Percentiles rank a stretch among this genome's conserved stretches.
Evolutionary conservation across 768 basidiomycete genomes (phyloP).

Genomic region (Wakefieldia striispora): DNA sequence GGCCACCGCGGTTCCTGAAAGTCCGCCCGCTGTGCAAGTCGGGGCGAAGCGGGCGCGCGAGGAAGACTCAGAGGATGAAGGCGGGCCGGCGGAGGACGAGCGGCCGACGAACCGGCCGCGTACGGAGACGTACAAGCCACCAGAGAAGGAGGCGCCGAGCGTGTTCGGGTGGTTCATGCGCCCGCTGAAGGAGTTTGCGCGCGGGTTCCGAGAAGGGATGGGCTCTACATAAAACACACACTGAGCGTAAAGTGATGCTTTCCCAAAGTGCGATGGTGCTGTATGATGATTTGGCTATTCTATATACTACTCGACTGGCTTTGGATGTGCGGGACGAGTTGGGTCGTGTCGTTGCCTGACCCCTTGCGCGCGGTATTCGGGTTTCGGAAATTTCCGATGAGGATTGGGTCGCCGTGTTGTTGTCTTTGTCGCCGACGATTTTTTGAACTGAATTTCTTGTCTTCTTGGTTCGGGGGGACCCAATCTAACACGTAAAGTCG

Average conservation of each 20-base stretch:
- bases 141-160: constrained; percentile 45
- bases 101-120: constrained; percentile 53
- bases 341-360: constrained; percentile 8
- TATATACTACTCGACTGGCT: constrained; percentile 3
- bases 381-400: constrained; percentile 30
- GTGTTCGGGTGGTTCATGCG: constrained; percentile 58
- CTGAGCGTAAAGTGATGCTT: not conserved
- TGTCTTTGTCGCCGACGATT: constrained; percentile 18
- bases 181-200: constrained; percentile 62
- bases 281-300: constrained; percentile 10
- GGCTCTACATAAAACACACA: constrained; percentile 18
- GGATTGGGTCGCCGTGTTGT: constrained; percentile 6
- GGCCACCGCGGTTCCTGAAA: constrained; percentile 36
- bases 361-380: constrained; percentile 20
- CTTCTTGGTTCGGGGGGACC: constrained; percentile 13
- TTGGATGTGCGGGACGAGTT: too few relatives aligned
- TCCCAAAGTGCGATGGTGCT: constrained; percentile 1
- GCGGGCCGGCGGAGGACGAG: constrained; percentile 36
- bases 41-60: constrained; percentile 53
- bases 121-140: constrained; percentile 43
- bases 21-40: constrained; percentile 15
- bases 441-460: constrained; percentile 11
- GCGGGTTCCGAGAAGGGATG: constrained; percentile 66
- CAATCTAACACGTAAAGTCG: constrained; percentile 13
- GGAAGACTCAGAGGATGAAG: constrained; percentile 35